phyloP scores from a whole-genome alignment of 495 filamentous ascomycete species.

The Aspergillus carlsbadensis region DNA sequence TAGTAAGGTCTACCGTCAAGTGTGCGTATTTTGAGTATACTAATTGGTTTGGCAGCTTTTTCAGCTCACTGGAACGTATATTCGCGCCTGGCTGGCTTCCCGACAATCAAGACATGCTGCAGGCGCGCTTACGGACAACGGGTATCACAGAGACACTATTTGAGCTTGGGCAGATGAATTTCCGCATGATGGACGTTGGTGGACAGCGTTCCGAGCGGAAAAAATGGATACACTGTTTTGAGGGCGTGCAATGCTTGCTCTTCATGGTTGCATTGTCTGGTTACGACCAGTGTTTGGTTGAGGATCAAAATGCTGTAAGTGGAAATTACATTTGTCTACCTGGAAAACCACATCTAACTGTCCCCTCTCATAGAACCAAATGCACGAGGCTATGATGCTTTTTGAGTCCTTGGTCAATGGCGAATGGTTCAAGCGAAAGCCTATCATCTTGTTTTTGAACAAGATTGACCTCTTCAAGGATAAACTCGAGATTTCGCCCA shows the following conservation, averaged over 20 bases:
- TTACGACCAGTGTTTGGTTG: constrained; percentile 95
- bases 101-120: constrained; percentile 94
- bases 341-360: constrained; percentile 1
- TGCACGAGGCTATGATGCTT: constrained; percentile 98
- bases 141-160: constrained; percentile 98
- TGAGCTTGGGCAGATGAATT: constrained; percentile 90
- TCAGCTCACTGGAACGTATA: constrained; percentile 82
- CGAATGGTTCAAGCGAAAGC: constrained; percentile 94
- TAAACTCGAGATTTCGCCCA: constrained; percentile 77
- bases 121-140: constrained; percentile 88
- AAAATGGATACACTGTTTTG: constrained; percentile 99
- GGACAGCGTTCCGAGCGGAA: constrained; percentile 96
- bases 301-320: constrained; percentile 95
- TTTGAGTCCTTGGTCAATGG: constrained; percentile 98
- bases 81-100: constrained; percentile 86
- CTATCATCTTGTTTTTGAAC: constrained; percentile 97
- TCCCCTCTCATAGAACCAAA: constrained; percentile 75
- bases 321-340: neutral
- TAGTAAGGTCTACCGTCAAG: constrained; percentile 63
- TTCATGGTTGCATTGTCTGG: constrained; percentile 96
- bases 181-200: constrained; percentile 98
- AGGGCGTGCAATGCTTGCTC: constrained; percentile 89
- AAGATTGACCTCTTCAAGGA: constrained; percentile 98
- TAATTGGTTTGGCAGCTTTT: constrained; percentile 67
- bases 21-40: neutral